Evolutionary conservation across 2,329 filamentous ascomycete species (phyloP).

Genomic region (Venturia effusa): DNA sequence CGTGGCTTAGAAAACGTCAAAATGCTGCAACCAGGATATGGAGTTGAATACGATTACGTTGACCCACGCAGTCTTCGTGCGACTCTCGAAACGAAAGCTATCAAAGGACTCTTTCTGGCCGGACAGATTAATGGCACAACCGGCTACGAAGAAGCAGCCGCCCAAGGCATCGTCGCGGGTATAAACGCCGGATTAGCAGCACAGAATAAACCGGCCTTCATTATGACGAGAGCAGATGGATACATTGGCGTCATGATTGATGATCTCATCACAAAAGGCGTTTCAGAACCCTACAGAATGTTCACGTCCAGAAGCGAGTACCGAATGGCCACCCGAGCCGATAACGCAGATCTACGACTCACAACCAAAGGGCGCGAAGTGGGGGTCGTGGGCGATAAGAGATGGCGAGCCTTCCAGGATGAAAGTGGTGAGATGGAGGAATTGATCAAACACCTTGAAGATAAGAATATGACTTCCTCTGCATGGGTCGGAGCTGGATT

Average conservation of each 20-base stretch:
- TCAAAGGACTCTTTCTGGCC: conserved; percentile 78
- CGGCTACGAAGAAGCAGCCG: conserved; percentile 93
- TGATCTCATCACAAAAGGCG: conserved; percentile 91
- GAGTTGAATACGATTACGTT: conserved; percentile 97
- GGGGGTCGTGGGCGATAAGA: conserved; percentile 66
- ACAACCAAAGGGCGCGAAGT: conserved; percentile 66
- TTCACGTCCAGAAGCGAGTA: conserved; percentile 95
- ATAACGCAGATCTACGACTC: conserved; percentile 85
- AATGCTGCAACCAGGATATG: conserved; percentile 93
- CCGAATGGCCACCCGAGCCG: conserved; percentile 79
- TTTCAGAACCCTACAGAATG: conserved; percentile 96
- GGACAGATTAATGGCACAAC: conserved; percentile 98
- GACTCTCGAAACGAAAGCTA: conserved; percentile 90
- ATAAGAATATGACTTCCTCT: conserved; percentile 46
- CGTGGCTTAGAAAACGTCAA: conserved; percentile 76
- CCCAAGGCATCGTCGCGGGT: conserved; percentile 83
- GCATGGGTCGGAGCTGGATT: conserved; percentile 65
- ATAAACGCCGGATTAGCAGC: conserved; percentile 86
- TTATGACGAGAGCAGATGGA: conserved; percentile 70
- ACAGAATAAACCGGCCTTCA: conserved; percentile 51
- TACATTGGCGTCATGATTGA: conserved; percentile 99
- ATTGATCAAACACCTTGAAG: conserved; percentile 50
- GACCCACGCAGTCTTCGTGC: conserved; percentile 79
- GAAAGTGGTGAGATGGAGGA: conserved; percentile 57
- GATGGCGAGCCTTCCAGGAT: conserved; percentile 62